Base-by-base conservation (phyloP, 768 basidiomycete species). In the Clitopilus passeckerianus region DNA sequence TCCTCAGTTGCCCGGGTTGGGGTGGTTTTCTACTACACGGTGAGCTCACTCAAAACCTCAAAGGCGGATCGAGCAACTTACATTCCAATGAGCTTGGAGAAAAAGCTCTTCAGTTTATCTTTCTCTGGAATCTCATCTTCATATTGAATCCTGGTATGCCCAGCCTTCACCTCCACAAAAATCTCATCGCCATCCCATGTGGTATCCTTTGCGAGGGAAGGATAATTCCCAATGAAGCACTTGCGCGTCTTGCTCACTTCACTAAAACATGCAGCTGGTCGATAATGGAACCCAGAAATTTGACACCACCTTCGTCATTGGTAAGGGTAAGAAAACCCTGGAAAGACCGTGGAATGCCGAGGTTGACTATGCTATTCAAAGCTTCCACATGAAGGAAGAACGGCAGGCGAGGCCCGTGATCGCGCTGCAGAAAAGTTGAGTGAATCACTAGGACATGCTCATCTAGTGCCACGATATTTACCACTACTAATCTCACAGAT, bases 321-420 rank as follows among this genome's bases (percentile, higher is more conserved):
- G 61, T 70, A 34, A 75, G 62, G 1, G 62, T 59, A 33, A 79
- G 44, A 0, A 68, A 67, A 1, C 79, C 79, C 18, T 66, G 65
- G 67, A 76, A 80, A 4, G 75, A 71, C 16, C 77, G 76, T 3
- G 79, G 79, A 34, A 80, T 60, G 34, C 69, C 61, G 12, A 80
- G 54, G 22, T 58, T 61, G 15, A 78, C 61, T 16, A 59, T 23
- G 1, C 76, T 75, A 56, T 77, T 67, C 24, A 54, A 52, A 10
- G 72, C 64, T 15, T 60, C 55, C 12, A 65, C 44, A 1, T 61
- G 57, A 9, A 75, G 41, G n/a, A 63, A 56, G 53, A 73, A 61
- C 14, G 73, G 68, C 1, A 65, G 57, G 5, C 70, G 62, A 14
- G 63, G 60, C 6, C 59, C 54, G 14, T 43, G 52, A 8, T 64